Percentiles rank a stretch among this genome's conserved stretches.
Conservation (phyloP, 495 filamentous ascomycete species). For the Symbiotaphrina buchneri region DNA sequence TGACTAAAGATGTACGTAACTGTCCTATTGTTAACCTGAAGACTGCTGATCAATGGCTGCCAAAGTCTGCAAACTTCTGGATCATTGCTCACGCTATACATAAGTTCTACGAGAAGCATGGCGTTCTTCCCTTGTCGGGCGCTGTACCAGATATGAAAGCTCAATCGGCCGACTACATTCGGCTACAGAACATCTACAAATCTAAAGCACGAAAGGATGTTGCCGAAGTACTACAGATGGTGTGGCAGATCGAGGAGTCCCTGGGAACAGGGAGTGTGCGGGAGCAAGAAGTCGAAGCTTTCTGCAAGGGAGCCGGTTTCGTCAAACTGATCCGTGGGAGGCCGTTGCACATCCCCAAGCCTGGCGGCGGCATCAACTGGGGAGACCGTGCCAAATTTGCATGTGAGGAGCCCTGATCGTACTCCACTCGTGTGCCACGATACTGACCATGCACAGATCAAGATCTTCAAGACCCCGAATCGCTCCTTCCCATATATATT, state of each 20-base stretch:
- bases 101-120: conserved; percentile 46
- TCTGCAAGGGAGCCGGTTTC: conserved; percentile 89
- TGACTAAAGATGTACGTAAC: conserved; percentile 13
- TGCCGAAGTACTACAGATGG: conserved; percentile 49
- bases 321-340: conserved; percentile 65
- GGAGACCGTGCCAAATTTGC: conserved; percentile 11
- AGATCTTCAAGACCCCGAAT: conserved; percentile 20
- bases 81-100: conserved; percentile 64
- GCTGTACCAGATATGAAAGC: conserved; percentile 96
- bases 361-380: conserved; percentile 10
- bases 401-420: conserved; percentile 6
- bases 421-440: conserved; percentile 1
- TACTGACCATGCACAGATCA: conserved; percentile 12
- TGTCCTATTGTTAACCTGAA: conserved; percentile 2
- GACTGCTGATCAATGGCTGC: conserved; percentile 13
- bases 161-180: conserved; percentile 73
- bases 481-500: conserved; percentile 58
- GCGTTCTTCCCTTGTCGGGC: conserved; percentile 62
- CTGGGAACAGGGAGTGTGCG: conserved; percentile 18
- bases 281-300: conserved; percentile 65
- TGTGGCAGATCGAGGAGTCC: conserved; percentile 33
- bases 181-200: conserved; percentile 88
- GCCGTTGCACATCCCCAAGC: conserved; percentile 21
- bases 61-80: conserved; percentile 50
- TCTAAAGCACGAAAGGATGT: conserved; percentile 61